Evolutionary conservation across 257 asterid genomes (phyloP).

Genomic region (Nicotiana attenuata): DNA sequence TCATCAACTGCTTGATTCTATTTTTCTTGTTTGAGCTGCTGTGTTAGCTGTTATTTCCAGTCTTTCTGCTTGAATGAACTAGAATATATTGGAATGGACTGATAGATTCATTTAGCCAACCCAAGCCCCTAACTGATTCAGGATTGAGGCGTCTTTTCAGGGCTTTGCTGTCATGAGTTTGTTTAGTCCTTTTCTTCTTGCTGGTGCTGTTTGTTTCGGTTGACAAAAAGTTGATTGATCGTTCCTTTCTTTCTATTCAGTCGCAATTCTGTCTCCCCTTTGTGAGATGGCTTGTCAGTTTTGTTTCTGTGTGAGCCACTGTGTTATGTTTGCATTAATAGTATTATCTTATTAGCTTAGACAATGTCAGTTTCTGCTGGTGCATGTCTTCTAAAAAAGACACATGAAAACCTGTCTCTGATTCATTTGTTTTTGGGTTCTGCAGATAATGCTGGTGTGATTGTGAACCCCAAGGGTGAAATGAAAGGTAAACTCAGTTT

Average conservation of each 20-base stretch:
- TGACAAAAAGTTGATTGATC: not conserved
- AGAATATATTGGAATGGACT: not conserved
- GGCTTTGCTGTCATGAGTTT: not conserved
- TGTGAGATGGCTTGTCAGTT: not conserved
- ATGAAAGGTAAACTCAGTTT: conserved; percentile 41
- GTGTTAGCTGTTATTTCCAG: not conserved
- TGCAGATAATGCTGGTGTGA: conserved; percentile 54
- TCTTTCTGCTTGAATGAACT: not conserved
- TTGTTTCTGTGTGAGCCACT: not conserved
- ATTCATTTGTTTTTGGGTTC: not conserved
- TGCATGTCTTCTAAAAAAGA: not conserved
- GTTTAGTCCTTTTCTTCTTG: not conserved
- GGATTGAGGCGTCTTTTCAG: not conserved
- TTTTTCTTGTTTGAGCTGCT: not conserved
- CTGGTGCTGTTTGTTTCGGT: not conserved
- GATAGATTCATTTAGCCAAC: not conserved
- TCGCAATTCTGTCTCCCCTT: not conserved
- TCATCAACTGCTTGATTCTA: not conserved
- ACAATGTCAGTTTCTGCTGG: not conserved
- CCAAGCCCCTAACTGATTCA: accelerated
- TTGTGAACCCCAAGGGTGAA: conserved; percentile 19
- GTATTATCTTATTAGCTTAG: not conserved
- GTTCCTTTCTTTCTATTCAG: accelerated
- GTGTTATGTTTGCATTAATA: not conserved
- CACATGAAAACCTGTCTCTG: not conserved